A percentile compares a stretch with the other conserved stretches of the same genome.
Evolutionary conservation across 768 basidiomycete genomes (phyloP).

Genomic region (Phanerochaete sordida): DNA sequence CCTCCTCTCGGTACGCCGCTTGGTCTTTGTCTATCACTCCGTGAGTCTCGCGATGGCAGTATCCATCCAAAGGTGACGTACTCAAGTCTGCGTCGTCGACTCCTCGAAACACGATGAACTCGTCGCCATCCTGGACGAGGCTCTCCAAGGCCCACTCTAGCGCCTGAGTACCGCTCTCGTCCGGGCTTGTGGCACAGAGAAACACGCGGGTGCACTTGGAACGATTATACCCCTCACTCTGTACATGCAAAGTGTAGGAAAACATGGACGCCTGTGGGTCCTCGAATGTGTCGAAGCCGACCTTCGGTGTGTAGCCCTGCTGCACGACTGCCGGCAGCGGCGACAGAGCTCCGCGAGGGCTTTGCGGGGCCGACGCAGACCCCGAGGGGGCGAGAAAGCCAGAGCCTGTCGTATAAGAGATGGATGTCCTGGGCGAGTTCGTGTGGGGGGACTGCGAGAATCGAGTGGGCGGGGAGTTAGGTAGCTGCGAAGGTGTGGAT

Average conservation of each 20-base stretch:
- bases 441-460: conserved; percentile 4
- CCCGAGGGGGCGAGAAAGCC: background rate
- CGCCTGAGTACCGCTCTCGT: conserved; percentile 86
- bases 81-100: conserved; percentile 85
- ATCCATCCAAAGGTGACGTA: conserved; percentile 30
- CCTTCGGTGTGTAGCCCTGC: conserved; percentile 53
- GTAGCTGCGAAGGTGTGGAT: conserved; percentile 19
- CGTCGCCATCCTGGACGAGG: conserved; percentile 86
- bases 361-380: conserved; percentile 13
- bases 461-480: conserved; percentile 16
- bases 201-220: conserved; percentile 81
- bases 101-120: conserved; percentile 88
- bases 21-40: conserved; percentile 63
- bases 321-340: conserved; percentile 20
- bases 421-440: conserved; percentile 3
- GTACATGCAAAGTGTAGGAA: conserved; percentile 81
- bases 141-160: conserved; percentile 90
- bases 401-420: background rate
- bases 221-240: conserved; percentile 76
- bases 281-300: conserved; percentile 87
- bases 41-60: background rate
- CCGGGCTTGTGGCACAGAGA: conserved; percentile 82
- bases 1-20: conserved; percentile 77
- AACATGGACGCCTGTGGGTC: conserved; percentile 81
- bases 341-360: conserved; percentile 6